These are phyloP conservation scores for Boletellus emodensis DNA, from an alignment of 768 basidiomycete genomes.

Conservation along the genomic window DNA sequence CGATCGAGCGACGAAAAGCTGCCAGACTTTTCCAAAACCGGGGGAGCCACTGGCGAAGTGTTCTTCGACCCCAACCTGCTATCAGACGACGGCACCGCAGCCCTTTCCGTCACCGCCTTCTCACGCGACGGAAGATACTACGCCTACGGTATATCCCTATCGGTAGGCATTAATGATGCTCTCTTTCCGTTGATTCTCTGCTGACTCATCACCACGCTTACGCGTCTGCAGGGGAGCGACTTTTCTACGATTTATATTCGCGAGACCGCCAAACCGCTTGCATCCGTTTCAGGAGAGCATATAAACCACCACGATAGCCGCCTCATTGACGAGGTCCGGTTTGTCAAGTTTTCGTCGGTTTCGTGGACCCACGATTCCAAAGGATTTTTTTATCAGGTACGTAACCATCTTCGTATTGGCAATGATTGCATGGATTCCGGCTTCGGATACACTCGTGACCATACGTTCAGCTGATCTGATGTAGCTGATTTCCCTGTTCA, in stretches of 20 bases:
- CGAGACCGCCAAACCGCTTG: slow-evolving; percentile 55
- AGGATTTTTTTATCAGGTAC: slow-evolving; percentile 80
- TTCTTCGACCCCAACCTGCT: slow-evolving; percentile 82
- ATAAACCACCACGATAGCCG: slow-evolving; percentile 47
- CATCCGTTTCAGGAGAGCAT: slow-evolving; percentile 33
- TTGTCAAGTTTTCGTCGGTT: slow-evolving; percentile 72
- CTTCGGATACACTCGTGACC: too few relatives aligned
- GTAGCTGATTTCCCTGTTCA: slow-evolving; percentile 1
- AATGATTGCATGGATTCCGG: too few relatives aligned
- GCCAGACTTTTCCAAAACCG: slow-evolving; percentile 49
- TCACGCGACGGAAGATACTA: slow-evolving; percentile 65
- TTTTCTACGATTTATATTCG: slow-evolving; percentile 68
- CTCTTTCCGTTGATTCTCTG: neutral
- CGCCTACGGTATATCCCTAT: slow-evolving; percentile 73
- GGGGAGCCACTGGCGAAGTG: slow-evolving; percentile 53
- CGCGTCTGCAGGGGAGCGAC: slow-evolving; percentile 58
- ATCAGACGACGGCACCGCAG: slow-evolving; percentile 66
- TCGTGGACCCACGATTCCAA: slow-evolving; percentile 75
- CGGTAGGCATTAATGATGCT: slow-evolving; percentile 41
- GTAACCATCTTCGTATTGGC: neutral
- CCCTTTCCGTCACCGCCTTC: slow-evolving; percentile 56
- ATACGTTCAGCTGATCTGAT: neutral
- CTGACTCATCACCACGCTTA: neutral
- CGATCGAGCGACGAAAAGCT: slow-evolving; percentile 51
- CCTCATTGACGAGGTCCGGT: slow-evolving; percentile 63